Evolutionary conservation across 176 grass and related monocot genomes (phyloP).

Genomic region (Bothriochloa decipiens): DNA sequence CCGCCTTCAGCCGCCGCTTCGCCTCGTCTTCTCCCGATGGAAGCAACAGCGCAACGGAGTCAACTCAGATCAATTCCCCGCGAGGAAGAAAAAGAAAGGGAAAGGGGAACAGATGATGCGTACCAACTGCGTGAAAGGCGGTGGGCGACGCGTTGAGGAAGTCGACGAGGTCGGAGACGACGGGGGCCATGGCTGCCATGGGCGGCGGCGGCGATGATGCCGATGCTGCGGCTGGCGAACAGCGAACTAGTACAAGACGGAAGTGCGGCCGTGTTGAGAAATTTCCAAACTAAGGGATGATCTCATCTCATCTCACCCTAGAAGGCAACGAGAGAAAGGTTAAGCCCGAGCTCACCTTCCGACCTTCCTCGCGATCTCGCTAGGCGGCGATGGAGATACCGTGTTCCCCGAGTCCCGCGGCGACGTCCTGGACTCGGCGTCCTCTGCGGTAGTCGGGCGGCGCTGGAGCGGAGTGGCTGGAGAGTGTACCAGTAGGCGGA

Average conservation of each 20-base stretch:
- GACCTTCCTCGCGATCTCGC: too few species aligned
- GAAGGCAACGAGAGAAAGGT: neutral
- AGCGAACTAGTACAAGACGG: neutral
- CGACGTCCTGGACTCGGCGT: neutral
- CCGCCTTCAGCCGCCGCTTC: conserved; percentile 71
- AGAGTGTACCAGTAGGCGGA: neutral
- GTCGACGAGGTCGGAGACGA: conserved; percentile 41
- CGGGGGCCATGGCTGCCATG: conserved; percentile 33
- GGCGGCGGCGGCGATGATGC: neutral
- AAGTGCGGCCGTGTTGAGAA: neutral
- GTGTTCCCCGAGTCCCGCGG: neutral
- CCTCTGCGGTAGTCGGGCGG: too few species aligned
- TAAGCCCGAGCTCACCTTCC: too few species aligned
- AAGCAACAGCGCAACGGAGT: conserved; percentile 7
- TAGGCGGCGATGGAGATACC: neutral
- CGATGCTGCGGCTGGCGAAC: neutral
- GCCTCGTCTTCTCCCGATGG: conserved; percentile 61
- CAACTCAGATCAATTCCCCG: neutral
- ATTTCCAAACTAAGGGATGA: neutral
- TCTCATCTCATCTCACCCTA: neutral
- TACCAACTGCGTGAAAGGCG: neutral
- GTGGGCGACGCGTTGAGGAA: conserved; percentile 42
- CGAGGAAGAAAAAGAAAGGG: neutral
- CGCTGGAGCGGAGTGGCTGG: neutral
- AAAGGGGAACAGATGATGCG: neutral